Evolutionary conservation across 2,329 filamentous ascomycete genomes (phyloP).

Genomic region (Pyricularia grisea): DNA sequence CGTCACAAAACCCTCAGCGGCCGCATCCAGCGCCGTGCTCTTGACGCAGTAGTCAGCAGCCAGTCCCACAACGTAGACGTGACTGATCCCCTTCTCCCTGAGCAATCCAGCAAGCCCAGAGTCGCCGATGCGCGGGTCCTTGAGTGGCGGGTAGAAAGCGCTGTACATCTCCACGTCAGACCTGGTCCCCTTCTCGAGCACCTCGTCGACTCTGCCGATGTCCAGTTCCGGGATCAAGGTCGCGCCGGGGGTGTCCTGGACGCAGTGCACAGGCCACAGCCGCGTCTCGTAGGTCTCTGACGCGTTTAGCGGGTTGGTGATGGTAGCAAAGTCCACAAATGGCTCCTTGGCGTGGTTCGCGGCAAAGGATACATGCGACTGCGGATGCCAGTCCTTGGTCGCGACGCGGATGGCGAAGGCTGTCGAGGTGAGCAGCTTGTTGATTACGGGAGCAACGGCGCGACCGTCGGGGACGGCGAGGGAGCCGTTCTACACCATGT

Average conservation of each 20-base stretch:
- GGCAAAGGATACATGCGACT: conserved; percentile 80
- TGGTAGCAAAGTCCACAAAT: conserved; percentile 54
- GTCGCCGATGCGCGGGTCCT: conserved; percentile 46
- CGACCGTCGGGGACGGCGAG: conserved; percentile 72
- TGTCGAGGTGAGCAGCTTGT: conserved; percentile 60
- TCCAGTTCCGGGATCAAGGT: conserved; percentile 67
- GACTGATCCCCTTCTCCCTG: conserved; percentile 49
- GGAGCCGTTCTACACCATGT: conserved; percentile 58
- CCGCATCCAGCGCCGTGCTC: conserved; percentile 69
- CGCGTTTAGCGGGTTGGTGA: conserved; percentile 58
- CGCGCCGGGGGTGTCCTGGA: conserved; percentile 64
- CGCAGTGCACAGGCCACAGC: conserved; percentile 88
- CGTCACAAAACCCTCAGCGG: conserved; percentile 64
- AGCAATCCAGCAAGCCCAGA: conserved; percentile 55
- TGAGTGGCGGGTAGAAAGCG: conserved; percentile 77
- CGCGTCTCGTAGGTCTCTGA: conserved; percentile 54
- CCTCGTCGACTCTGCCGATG: conserved; percentile 44
- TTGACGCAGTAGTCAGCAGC: conserved; percentile 88
- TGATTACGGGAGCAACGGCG: conserved; percentile 60
- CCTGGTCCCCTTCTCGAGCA: conserved; percentile 73
- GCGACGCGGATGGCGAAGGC: conserved; percentile 68
- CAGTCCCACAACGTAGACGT: conserved; percentile 79
- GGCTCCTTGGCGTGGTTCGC: conserved; percentile 65
- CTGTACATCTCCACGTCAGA: conserved; percentile 84
- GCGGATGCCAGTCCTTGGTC: conserved; percentile 89